A percentile compares a stretch with the other conserved stretches of the same genome.
These are phyloP conservation scores for Vitis vinifera DNA, from an alignment of 164 flowering plant species.

Conservation along the genomic window ASM3070453v1 NC_081808.1:24109001-24109500, in stretches of 20 bases:
- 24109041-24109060: slow-evolving; percentile 64
- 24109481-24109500: slow-evolving; percentile 9
- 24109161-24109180: slow-evolving; percentile 39
- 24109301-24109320: too few species aligned
- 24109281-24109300: too few species aligned
- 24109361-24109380: too few species aligned
- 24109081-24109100: slow-evolving; percentile 58
- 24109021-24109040: slow-evolving; percentile 9
- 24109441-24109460: slow-evolving; percentile 84
- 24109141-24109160: slow-evolving; percentile 57
- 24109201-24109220: neutral
- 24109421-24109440: slow-evolving; percentile 54
- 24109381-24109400: neutral
- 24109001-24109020: neutral
- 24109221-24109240: too few species aligned
- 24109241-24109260: too few species aligned
- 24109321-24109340: too few species aligned
- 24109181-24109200: neutral
- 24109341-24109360: too few species aligned
- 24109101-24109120: slow-evolving; percentile 64
- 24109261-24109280: too few species aligned
- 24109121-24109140: slow-evolving; percentile 65
- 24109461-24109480: slow-evolving; percentile 39
- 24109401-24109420: slow-evolving; percentile 6
- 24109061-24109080: slow-evolving; percentile 51